Conservation (phyloP, 2,329 filamentous ascomycete species). For the Magnaporthales sp. region DNA sequence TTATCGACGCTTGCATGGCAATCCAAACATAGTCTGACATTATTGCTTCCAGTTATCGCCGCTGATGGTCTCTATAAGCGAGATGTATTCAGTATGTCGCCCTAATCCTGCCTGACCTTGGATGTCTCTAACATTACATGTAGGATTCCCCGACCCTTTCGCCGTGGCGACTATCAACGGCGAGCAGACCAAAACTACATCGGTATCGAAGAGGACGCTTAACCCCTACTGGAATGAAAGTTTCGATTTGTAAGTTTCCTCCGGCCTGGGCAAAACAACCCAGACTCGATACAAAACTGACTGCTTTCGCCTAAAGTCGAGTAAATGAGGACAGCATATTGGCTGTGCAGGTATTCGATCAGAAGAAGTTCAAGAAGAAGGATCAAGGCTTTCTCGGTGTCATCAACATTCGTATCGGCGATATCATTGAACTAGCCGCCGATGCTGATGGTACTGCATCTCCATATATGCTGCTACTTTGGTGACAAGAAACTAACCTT, state of each 20-base stretch:
- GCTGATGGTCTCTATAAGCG: constrained; percentile 98
- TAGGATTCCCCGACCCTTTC: constrained; percentile 96
- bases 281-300: neutral
- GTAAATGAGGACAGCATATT: constrained; percentile 94
- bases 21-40: constrained; percentile 25
- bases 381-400: constrained; percentile 97
- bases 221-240: constrained; percentile 99
- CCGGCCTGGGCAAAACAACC: neutral
- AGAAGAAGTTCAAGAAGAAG: constrained; percentile 99
- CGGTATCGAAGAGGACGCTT: constrained; percentile 91
- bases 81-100: constrained; percentile 89
- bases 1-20: constrained; percentile 3
- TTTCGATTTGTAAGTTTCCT: constrained; percentile 78
- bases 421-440: constrained; percentile 82
- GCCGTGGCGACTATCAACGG: constrained; percentile 94
- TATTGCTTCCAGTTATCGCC: constrained; percentile 68
- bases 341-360: constrained; percentile 96
- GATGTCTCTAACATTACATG: constrained; percentile 16
- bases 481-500: constrained; percentile 19
- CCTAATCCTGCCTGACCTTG: neutral
- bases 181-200: constrained; percentile 97
- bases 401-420: constrained; percentile 92
- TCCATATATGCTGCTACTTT: constrained; percentile 6
- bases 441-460: constrained; percentile 70
- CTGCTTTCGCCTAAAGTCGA: constrained; percentile 44